These are phyloP conservation scores for Blepharisma stoltei DNA, from an alignment of 73 alveolate genomes.

Conservation along the genomic window DNA sequence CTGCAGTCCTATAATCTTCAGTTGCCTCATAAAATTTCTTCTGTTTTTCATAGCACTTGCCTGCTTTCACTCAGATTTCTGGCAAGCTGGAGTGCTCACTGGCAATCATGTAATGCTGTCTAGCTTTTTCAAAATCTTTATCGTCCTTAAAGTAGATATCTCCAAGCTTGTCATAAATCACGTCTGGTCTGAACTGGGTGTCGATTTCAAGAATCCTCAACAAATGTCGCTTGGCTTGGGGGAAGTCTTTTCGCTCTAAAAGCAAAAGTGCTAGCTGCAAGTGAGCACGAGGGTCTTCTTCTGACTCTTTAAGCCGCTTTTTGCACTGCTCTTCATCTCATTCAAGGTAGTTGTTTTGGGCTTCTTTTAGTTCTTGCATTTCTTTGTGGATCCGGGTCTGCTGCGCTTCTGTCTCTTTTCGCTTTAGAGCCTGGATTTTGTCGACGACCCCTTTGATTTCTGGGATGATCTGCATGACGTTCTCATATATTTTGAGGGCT, in stretches of 20 bases:
- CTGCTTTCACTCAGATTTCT: conserved; percentile 59
- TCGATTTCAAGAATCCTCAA: conserved; percentile 42
- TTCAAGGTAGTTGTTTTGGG: conserved; percentile 40
- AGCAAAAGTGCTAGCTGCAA: not conserved
- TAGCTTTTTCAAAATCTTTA: conserved; percentile 46
- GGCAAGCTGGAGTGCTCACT: conserved; percentile 29
- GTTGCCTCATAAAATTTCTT: conserved; percentile 59
- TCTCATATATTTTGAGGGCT: conserved; percentile 10
- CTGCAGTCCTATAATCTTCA: conserved; percentile 60
- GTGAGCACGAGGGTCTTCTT: conserved; percentile 33
- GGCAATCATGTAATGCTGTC: conserved; percentile 30
- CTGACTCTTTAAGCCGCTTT: conserved; percentile 30
- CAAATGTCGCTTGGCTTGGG: conserved; percentile 38
- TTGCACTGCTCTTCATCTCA: conserved; percentile 34
- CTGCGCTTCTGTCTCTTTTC: not conserved
- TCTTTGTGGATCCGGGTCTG: not conserved
- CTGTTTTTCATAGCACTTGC: conserved; percentile 72
- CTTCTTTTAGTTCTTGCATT: conserved; percentile 34
- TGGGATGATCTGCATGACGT: not conserved
- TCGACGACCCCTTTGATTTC: conserved; percentile 14
- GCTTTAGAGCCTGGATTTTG: not conserved
- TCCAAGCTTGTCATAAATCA: conserved; percentile 44
- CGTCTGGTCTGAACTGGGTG: conserved; percentile 42
- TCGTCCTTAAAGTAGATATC: conserved; percentile 39
- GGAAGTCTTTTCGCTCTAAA: not conserved